phyloP scores from a whole-genome alignment of 768 basidiomycete genomes.

The Royoungia palumana region DNA sequence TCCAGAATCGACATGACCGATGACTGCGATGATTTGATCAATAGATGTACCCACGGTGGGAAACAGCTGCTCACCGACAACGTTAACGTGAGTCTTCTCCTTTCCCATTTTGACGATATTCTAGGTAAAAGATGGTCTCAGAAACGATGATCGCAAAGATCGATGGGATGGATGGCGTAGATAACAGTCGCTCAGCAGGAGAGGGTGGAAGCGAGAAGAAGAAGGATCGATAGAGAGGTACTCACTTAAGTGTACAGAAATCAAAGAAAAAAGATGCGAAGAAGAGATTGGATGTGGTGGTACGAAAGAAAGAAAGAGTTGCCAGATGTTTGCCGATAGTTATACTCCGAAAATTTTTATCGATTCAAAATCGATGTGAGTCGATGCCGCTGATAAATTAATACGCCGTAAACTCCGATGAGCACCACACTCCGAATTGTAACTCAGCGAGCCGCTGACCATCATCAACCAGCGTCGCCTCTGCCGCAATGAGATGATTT shows the following conservation, averaged over 20 bases:
- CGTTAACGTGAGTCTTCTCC: slow-evolving; percentile 95
- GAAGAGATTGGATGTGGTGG: slow-evolving; percentile 35
- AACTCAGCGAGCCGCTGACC: slow-evolving; percentile 7
- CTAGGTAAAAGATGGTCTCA: slow-evolving; percentile 27
- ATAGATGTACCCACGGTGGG: slow-evolving; percentile 7
- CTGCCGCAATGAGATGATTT: too few relatives aligned
- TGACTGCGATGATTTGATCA: slow-evolving; percentile 56
- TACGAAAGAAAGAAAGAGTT: slow-evolving; percentile 35
- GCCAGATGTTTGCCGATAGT: slow-evolving; percentile 51
- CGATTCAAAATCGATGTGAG: slow-evolving; percentile 63
- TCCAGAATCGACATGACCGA: slow-evolving; percentile 99
- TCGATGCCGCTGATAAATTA: slow-evolving; percentile 44
- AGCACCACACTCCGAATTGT: slow-evolving; percentile 23
- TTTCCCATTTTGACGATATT: slow-evolving; percentile 85
- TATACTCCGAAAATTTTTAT: slow-evolving; percentile 66
- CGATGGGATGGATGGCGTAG: slow-evolving; percentile 9
- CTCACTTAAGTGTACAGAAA: slow-evolving; percentile 45
- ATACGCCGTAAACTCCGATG: slow-evolving; percentile 44
- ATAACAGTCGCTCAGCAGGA: slow-evolving; percentile 12
- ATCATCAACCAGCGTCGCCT: too few relatives aligned
- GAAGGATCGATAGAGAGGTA: slow-evolving; percentile 15
- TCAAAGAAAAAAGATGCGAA: slow-evolving; percentile 31
- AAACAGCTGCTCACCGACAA: slow-evolving; percentile 70
- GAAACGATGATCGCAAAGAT: slow-evolving; percentile 22
- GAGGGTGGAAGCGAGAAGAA: slow-evolving; percentile 16